A percentile compares a stretch with the other conserved stretches of the same genome.
Evolutionary conservation across 75 land plant species (phyloP).

Genomic region (Chamaecyparis obtusa): DNA sequence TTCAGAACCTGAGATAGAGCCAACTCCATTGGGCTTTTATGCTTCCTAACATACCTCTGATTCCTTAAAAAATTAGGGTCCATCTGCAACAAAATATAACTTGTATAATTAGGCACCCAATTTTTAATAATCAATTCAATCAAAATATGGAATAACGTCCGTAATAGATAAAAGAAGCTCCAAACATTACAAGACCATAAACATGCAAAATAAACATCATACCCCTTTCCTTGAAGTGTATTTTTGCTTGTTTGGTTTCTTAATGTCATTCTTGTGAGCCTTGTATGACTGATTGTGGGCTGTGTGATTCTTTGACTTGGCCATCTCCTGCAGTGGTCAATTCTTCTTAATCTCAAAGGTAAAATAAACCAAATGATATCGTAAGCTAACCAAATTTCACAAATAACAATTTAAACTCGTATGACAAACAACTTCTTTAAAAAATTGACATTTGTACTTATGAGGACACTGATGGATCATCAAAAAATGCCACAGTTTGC

Average conservation of each 20-base stretch:
- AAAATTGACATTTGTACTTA: neutral
- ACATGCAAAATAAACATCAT: conserved; percentile 4
- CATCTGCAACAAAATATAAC: conserved; percentile 35
- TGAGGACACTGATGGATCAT: no score
- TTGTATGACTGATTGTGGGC: conserved; percentile 95
- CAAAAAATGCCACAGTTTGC: no score
- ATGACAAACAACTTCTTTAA: neutral
- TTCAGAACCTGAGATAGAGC: conserved; percentile 16
- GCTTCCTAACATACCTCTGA: conserved; percentile 81
- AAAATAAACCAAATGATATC: neutral
- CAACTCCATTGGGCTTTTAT: conserved; percentile 46
- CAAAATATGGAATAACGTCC: neutral
- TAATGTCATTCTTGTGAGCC: conserved; percentile 85
- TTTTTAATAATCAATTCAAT: no score
- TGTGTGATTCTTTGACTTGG: conserved; percentile 96
- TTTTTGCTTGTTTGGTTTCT: conserved; percentile 78
- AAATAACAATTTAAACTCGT: neutral
- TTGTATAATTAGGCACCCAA: neutral
- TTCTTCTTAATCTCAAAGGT: neutral
- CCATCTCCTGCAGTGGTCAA: conserved; percentile 43
- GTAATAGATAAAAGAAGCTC: neutral
- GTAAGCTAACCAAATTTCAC: neutral
- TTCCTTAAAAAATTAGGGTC: conserved; percentile 78
- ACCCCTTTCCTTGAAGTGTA: conserved; percentile 89
- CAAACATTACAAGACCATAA: neutral